A percentile compares a stretch with the other conserved stretches of the same genome.
These are phyloP conservation scores for Yamadazyma dendronema DNA, from an alignment of 1,139 yeast species.

Conservation along the genomic window DNA sequence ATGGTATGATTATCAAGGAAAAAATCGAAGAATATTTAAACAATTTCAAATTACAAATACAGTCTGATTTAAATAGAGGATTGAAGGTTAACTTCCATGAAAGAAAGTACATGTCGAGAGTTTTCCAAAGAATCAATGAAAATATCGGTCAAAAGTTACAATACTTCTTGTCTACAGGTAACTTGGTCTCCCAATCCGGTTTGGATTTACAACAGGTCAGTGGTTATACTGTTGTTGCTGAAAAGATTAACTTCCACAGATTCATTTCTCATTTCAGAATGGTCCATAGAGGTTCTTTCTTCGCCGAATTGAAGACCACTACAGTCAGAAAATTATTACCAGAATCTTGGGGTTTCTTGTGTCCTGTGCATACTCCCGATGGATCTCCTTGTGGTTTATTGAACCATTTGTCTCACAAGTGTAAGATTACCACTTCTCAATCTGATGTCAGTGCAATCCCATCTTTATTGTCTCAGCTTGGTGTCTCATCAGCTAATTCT, in stretches of 20 bases:
- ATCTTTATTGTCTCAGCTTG: slow-evolving; percentile 63
- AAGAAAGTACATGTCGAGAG: slow-evolving; percentile 76
- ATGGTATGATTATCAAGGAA: slow-evolving; percentile 95
- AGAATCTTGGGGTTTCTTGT: slow-evolving; percentile 97
- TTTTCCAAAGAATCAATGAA: slow-evolving; percentile 79
- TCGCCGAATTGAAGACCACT: slow-evolving; percentile 96
- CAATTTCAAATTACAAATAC: slow-evolving; percentile 69
- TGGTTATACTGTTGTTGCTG: slow-evolving; percentile 98
- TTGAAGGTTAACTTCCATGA: slow-evolving; percentile 82
- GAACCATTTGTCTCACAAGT: slow-evolving; percentile 94
- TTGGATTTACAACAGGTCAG: slow-evolving; percentile 96
- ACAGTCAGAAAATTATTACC: slow-evolving; percentile 95
- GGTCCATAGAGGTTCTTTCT: slow-evolving; percentile 99
- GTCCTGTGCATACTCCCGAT: slow-evolving; percentile 99
- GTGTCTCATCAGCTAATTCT: slow-evolving; percentile 76
- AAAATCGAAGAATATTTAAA: slow-evolving; percentile 91
- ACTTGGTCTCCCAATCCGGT: slow-evolving; percentile 87
- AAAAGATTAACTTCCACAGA: slow-evolving; percentile 94
- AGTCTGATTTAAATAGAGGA: slow-evolving; percentile 79
- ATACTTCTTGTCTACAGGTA: slow-evolving; percentile 95
- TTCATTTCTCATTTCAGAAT: slow-evolving; percentile 96
- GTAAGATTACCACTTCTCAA: slow-evolving; percentile 77
- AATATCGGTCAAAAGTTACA: slow-evolving; percentile 94
- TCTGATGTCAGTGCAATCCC: slow-evolving; percentile 77
- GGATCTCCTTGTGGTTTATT: slow-evolving; percentile 99